Base-by-base conservation (phyloP, 352 stramenopile species). In the Phytophthora pluvialis region DNA sequence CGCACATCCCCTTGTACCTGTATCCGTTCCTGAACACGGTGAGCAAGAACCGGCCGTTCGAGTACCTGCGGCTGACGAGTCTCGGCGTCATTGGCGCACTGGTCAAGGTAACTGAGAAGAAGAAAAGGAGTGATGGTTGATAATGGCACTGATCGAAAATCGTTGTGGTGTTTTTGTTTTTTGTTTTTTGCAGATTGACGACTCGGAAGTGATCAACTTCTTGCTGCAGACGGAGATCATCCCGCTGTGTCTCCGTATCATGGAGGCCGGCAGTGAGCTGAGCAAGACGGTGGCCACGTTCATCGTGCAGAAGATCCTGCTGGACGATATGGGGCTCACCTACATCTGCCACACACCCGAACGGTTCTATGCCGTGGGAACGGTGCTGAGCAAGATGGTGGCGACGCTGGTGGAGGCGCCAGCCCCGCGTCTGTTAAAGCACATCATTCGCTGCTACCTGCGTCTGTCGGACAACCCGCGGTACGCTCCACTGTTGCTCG, bases 191-290 rank as follows among this genome's bases (percentile, higher is more conserved):
- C 35, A 95, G 91, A 98, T 99, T 73, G 97, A 99, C 73, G 98
- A 99, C 84, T 89, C 94, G 35, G 96, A 99, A 56, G 97, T 99
- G 3, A 99, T 99, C 75, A 98, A 98, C 61, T 99, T 99, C 61
- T 71, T 99, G 29, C 75, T 99, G n/a, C 96, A 98, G 58, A 99
- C 98, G 18, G 98, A 99, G 81, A 99, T 99, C 62, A 99, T 99
- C 78, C 98, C 98, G 18, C 80, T 99, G 1, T 99, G 97, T 73
- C 81, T 99, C 15, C 88, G 98, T 38, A 99, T 99, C 62, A 99
- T 99, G 98, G 98, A 99, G 71, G 97, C 96, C 16, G 98, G 98
- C 28, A 98, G 88, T 57, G 98, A 99, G 70, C 82, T 99, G 15
- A 98, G 85, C 71, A 99, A 99, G 77, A 99, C 98, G 4, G 94